phyloP scores from a whole-genome alignment of 2,329 filamentous ascomycete genomes.

The Cladophialophora chaetospira region DNA sequence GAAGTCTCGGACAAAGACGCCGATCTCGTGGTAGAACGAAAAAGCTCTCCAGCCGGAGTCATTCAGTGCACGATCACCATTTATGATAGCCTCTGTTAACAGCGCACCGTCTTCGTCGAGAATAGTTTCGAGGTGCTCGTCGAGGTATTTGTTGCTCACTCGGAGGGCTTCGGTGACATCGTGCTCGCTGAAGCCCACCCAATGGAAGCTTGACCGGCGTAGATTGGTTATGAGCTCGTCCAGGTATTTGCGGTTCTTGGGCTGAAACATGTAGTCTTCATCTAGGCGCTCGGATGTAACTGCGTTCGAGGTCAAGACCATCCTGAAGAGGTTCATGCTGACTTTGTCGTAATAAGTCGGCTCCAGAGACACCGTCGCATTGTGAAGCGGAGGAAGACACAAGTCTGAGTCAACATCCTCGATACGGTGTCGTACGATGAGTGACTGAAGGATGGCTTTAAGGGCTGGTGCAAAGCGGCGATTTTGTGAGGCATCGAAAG shows the following conservation, averaged over 20 bases:
- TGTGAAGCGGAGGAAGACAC: constrained; percentile 69
- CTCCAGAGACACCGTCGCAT: constrained; percentile 72
- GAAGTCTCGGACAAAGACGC: constrained; percentile 69
- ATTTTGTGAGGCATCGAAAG: constrained; percentile 60
- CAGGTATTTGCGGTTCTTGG: constrained; percentile 67
- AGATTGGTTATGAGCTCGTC: constrained; percentile 73
- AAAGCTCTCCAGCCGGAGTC: constrained; percentile 68
- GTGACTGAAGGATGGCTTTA: constrained; percentile 68
- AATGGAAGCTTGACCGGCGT: constrained; percentile 83
- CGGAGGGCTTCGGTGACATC: constrained; percentile 67
- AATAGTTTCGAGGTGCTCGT: constrained; percentile 62
- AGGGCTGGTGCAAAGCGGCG: constrained; percentile 53
- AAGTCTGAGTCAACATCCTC: constrained; percentile 68
- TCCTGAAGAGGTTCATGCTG: constrained; percentile 79
- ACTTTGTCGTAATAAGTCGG: constrained; percentile 84
- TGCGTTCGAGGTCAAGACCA: constrained; percentile 81
- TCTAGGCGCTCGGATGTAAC: constrained; percentile 84
- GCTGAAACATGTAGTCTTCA: constrained; percentile 86
- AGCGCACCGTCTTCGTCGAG: constrained; percentile 61
- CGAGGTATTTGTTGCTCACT: constrained; percentile 68
- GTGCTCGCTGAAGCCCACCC: constrained; percentile 66
- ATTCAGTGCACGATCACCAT: constrained; percentile 61
- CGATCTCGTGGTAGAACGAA: constrained; percentile 74
- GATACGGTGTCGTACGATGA: constrained; percentile 78
- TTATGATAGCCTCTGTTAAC: constrained; percentile 65